Evolutionary conservation across 1,284 basidiomycete genomes (phyloP).

Genomic region (Malassezia nana): DNA sequence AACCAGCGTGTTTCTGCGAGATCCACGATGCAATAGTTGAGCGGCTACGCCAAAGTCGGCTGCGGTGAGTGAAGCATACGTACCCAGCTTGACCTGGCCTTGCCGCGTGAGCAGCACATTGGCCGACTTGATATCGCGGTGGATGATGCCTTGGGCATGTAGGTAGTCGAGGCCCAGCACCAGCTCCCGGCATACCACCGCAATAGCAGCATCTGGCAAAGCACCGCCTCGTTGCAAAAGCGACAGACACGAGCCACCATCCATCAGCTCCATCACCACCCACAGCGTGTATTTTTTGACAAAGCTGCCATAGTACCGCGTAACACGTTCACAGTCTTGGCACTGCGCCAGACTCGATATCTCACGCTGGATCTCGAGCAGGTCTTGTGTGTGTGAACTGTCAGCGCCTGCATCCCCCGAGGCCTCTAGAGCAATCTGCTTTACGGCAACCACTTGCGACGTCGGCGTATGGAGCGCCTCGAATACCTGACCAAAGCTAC

Average conservation of each 20-base stretch:
- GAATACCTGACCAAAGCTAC: slow-evolving; percentile 91
- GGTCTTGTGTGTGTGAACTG: slow-evolving; percentile 15
- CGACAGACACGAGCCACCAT: slow-evolving; percentile 94
- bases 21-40: slow-evolving; percentile 65
- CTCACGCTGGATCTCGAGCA: slow-evolving; percentile 73
- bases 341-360: slow-evolving; percentile 90
- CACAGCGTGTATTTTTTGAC: slow-evolving; percentile 93
- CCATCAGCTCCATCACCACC: slow-evolving; percentile 99
- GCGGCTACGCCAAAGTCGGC: slow-evolving; percentile 95
- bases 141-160: slow-evolving; percentile 86
- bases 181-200: slow-evolving; percentile 84
- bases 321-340: slow-evolving; percentile 81
- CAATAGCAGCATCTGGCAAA: slow-evolving; percentile 84
- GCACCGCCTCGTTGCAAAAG: slow-evolving; percentile 72
- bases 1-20: slow-evolving; percentile 82
- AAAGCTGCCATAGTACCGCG: slow-evolving; percentile 91
- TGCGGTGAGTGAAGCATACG: slow-evolving; percentile 25
- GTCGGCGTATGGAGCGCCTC: slow-evolving; percentile 82
- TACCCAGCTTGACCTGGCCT: slow-evolving; percentile 79
- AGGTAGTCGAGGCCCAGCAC: slow-evolving; percentile 89
- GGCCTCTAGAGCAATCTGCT: slow-evolving; percentile 63
- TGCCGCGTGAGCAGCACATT: slow-evolving; percentile 81
- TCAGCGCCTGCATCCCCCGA: background rate
- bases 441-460: slow-evolving; percentile 88
- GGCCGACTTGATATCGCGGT: slow-evolving; percentile 96